Base-by-base conservation (phyloP, 805 yeast species). In the Candida nitratophila region DNA sequence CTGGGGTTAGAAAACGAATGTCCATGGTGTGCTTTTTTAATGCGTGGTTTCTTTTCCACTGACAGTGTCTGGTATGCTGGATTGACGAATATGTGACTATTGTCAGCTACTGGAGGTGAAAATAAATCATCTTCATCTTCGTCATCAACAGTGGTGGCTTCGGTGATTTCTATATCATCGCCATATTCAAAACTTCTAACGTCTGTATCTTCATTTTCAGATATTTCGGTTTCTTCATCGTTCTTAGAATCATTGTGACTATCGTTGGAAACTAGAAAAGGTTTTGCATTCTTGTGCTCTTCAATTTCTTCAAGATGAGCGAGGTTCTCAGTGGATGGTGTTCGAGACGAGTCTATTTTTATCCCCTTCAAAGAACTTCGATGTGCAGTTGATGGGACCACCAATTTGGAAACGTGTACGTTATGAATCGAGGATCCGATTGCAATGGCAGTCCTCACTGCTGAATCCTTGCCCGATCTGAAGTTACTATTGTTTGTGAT, bases 321-420 rank as follows among this genome's bases (percentile, higher is more conserved):
- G 10, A 19, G 7, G 3, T 19, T 30, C 20, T 14, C 30, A 22
- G n/a, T n/a, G n/a, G n/a, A n/a, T n/a, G n/a, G n/a, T n/a, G n/a
- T n/a, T n/a, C n/a, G n/a, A n/a, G 39, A 3, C 7, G 39, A 5
- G 19, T 16, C 37, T 4, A 11, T 16, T 31, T 31, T 19, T 17
- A n/a, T 21, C 5, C 26, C 37, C 12, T 21, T 35, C 12, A 35
- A n/a, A 7, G 37, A 35, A 6, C 5, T 35, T 35, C 37, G 19
- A 22, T 15, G 16, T 4, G 4, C 30, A 36, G 9, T 32, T n/a
- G 3, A n/a, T 32, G 35, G 35, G 16, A 16, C n/a, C 78, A 39
- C 27, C 3, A 21, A 30, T 21, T 31, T 39, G 14, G 41, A 5
- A 84, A 76, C 16, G 91, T 47, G 47, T 14, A 57, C 62, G 1